Conservation (phyloP, 2,329 filamentous ascomycete species). For the Blastomyces gilchristii region DNA sequence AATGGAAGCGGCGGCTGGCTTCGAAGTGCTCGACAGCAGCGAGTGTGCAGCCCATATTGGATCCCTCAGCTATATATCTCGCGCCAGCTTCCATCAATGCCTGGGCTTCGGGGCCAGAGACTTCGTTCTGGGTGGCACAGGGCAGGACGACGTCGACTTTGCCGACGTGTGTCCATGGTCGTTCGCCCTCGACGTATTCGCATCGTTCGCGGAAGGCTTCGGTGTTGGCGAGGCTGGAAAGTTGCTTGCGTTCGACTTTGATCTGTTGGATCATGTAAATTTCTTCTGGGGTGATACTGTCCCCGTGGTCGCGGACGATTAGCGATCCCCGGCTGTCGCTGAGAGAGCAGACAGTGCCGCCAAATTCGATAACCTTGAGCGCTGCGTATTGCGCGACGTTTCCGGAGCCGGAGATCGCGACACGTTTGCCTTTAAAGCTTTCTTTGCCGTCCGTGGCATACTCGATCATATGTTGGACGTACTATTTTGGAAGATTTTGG, state of each 20-base stretch:
- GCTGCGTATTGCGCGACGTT: constrained; percentile 98
- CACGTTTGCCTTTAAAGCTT: constrained; percentile 78
- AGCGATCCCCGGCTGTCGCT: constrained; percentile 85
- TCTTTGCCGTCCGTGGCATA: constrained; percentile 70
- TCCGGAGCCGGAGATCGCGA: constrained; percentile 90
- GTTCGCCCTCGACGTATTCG: constrained; percentile 76
- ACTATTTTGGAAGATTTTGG: constrained; percentile 35
- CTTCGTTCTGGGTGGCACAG: constrained; percentile 94
- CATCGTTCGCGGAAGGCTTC: constrained; percentile 52
- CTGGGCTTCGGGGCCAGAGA: constrained; percentile 81
- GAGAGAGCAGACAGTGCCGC: constrained; percentile 81
- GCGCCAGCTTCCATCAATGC: constrained; percentile 65
- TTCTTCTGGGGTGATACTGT: constrained; percentile 67
- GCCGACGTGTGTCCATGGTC: constrained; percentile 85
- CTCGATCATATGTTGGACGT: constrained; percentile 90
- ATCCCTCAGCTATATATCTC: constrained; percentile 87
- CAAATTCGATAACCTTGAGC: constrained; percentile 92
- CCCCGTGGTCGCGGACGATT: constrained; percentile 55
- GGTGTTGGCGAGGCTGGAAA: constrained; percentile 58
- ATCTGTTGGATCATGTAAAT: constrained; percentile 68
- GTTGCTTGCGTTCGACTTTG: constrained; percentile 76
- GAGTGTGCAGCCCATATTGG: constrained; percentile 98
- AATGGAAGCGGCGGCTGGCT: constrained; percentile 48
- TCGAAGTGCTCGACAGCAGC: constrained; percentile 85
- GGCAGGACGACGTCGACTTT: constrained; percentile 86